Percentiles rank a stretch among this genome's conserved stretches.
Evolutionary conservation across 2,329 filamentous ascomycete genomes (phyloP).

Genomic region (Colletotrichum liriopes): DNA sequence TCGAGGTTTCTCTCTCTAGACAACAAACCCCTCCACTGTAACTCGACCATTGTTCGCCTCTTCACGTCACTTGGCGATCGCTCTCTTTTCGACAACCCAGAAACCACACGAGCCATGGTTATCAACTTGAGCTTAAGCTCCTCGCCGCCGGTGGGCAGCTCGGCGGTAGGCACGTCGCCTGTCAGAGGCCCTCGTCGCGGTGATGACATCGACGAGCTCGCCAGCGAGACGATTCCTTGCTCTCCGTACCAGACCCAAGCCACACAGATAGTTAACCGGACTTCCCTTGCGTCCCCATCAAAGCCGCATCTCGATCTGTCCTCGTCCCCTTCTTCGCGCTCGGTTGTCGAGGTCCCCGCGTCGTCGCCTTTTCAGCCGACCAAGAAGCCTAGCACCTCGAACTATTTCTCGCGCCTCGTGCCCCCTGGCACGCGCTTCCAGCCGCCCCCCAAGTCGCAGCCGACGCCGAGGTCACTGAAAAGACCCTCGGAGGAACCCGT

Average conservation of each 20-base stretch:
- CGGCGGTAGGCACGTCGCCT: conserved; percentile 16
- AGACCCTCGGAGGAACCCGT: conserved; percentile 59
- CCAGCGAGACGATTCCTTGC: conserved; percentile 62
- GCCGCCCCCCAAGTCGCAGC: conserved; percentile 59
- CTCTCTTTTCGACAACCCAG: background rate
- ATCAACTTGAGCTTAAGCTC: conserved; percentile 33
- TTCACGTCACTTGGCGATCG: background rate
- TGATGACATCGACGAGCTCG: conserved; percentile 63
- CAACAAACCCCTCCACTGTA: conserved; percentile 6
- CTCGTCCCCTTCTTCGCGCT: conserved; percentile 61
- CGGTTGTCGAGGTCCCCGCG: conserved; percentile 84
- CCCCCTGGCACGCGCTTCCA: conserved; percentile 82
- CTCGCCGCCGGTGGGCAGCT: conserved; percentile 26
- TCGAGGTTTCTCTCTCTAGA: background rate
- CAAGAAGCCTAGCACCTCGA: conserved; percentile 38
- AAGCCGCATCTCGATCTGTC: conserved; percentile 47
- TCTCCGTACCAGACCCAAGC: conserved; percentile 62
- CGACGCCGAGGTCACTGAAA: conserved; percentile 56
- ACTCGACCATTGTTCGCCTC: conserved; percentile 17
- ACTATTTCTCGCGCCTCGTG: conserved; percentile 73
- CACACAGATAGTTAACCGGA: conserved; percentile 63
- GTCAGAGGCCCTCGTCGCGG: conserved; percentile 6
- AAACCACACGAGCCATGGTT: conserved; percentile 16
- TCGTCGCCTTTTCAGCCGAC: conserved; percentile 80
- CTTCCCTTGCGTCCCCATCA: conserved; percentile 50